phyloP scores from a whole-genome alignment of 345 rosid genomes.

The Mercurialis annua region DNA sequence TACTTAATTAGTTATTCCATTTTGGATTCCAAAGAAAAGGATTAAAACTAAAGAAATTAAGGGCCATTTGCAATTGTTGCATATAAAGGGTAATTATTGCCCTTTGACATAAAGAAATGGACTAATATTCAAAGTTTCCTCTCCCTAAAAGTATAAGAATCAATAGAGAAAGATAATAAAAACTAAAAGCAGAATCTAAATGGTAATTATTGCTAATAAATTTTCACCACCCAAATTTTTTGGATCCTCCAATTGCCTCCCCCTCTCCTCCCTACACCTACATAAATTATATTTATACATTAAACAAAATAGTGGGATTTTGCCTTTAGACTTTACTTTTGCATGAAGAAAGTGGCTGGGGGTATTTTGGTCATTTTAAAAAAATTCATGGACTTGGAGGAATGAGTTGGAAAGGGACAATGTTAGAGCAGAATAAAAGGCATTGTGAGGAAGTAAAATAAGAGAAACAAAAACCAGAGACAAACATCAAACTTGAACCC shows the following conservation, averaged over 20 bases:
- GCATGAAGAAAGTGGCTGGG: conserved; percentile 51
- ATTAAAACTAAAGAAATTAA: neutral
- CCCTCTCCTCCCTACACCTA: neutral
- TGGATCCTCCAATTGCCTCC: conserved; percentile 34
- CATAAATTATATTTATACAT: neutral
- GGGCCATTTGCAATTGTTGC: neutral
- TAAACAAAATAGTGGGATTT: conserved; percentile 30
- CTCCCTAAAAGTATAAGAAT: conserved; percentile 18
- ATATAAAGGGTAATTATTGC: neutral
- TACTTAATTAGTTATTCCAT: neutral
- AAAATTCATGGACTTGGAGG: neutral
- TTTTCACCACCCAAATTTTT: conserved; percentile 26
- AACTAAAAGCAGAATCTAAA: conserved; percentile 18
- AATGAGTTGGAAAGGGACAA: conserved; percentile 33
- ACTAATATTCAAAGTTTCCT: neutral
- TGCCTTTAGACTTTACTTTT: conserved; percentile 46
- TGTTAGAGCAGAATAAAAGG: conserved; percentile 3
- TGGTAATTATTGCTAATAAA: conserved; percentile 11
- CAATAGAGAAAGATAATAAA: conserved; percentile 3
- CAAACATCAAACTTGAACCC: conserved; percentile 21
- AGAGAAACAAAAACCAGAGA: conserved; percentile 8
- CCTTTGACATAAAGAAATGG: conserved; percentile 3
- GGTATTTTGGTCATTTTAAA: conserved; percentile 24
- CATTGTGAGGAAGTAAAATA: neutral
- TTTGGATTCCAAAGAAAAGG: neutral